phyloP scores from a whole-genome alignment of 2,329 filamentous ascomycete species.

The Claviceps digitariae region DNA sequence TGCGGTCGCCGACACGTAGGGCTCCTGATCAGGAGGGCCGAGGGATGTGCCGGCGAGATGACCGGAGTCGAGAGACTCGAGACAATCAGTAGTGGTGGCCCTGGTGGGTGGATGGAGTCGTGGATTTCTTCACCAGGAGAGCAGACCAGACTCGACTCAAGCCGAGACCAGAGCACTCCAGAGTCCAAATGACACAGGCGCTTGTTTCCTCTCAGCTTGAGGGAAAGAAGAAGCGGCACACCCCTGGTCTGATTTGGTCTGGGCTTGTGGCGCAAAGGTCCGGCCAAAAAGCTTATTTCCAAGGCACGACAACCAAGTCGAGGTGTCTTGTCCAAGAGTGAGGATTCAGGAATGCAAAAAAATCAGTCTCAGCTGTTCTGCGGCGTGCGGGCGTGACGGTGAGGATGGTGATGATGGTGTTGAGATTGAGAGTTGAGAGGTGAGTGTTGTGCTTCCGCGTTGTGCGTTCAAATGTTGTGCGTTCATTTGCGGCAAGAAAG shows the following conservation, averaged over 20 bases:
- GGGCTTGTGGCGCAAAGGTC: neutral
- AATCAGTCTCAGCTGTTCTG: too few species aligned
- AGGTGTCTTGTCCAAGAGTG: too few species aligned
- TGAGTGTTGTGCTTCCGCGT: neutral
- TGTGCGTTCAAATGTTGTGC: too few species aligned
- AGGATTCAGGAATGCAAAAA: too few species aligned
- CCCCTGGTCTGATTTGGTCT: neutral
- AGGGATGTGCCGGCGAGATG: slow-evolving; percentile 2
- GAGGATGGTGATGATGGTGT: too few species aligned
- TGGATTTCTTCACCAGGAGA: slow-evolving; percentile 3
- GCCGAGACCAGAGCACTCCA: neutral
- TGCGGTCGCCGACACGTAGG: slow-evolving; percentile 2
- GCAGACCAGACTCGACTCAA: neutral
- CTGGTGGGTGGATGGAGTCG: slow-evolving; percentile 1
- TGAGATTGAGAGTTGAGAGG: too few species aligned
- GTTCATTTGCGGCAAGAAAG: too few species aligned
- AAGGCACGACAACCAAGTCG: neutral
- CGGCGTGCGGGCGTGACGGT: too few species aligned
- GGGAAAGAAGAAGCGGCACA: neutral
- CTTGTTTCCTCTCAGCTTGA: neutral
- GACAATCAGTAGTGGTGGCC: neutral
- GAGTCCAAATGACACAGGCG: neutral
- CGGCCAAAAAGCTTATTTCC: neutral
- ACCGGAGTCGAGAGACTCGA: neutral
- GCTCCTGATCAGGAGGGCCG: slow-evolving; percentile 9